Percentiles rank a stretch among this genome's conserved stretches.
These are phyloP conservation scores for Monosporascus sp. DNA, from an alignment of 2,329 filamentous ascomycete genomes.

Conservation along the genomic window DNA sequence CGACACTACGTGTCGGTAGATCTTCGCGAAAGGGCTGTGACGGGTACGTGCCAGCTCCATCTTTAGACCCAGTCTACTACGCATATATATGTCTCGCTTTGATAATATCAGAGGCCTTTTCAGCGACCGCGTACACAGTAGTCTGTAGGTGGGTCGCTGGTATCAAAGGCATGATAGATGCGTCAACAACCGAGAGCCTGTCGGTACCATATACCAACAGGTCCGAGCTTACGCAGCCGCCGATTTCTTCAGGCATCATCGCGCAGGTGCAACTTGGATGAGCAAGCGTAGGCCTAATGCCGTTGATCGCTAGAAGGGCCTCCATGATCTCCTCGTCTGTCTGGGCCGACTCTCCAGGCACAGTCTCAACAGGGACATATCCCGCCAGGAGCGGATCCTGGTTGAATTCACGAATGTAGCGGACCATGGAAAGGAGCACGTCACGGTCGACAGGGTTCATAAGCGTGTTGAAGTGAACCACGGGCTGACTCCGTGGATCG, in stretches of 20 bases:
- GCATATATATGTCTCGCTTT: neutral
- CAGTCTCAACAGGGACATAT: conserved; percentile 30
- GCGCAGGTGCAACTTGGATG: conserved; percentile 38
- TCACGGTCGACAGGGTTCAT: conserved; percentile 48
- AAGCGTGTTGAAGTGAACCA: conserved; percentile 37
- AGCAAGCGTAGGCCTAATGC: conserved; percentile 23
- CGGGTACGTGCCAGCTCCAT: no score
- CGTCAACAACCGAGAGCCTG: conserved; percentile 40
- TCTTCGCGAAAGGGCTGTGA: no score
- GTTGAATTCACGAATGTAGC: conserved; percentile 30
- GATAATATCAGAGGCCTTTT: conserved; percentile 31
- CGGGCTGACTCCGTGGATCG: conserved; percentile 39
- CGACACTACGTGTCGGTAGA: no score
- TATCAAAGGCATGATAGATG: conserved; percentile 37
- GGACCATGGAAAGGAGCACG: conserved; percentile 34
- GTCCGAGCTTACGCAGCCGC: conserved; percentile 39
- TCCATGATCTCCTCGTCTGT: conserved; percentile 25
- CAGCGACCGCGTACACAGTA: conserved; percentile 36
- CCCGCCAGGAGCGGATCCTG: conserved; percentile 26
- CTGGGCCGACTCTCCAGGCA: conserved; percentile 15
- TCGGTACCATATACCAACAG: conserved; percentile 38
- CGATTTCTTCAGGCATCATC: conserved; percentile 38
- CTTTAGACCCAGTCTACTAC: neutral
- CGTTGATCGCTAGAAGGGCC: conserved; percentile 9
- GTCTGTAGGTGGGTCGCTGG: conserved; percentile 15